These are phyloP conservation scores for Colletotrichum trifolii DNA, from an alignment of 2,329 filamentous ascomycete species.

Conservation along the genomic window DNA sequence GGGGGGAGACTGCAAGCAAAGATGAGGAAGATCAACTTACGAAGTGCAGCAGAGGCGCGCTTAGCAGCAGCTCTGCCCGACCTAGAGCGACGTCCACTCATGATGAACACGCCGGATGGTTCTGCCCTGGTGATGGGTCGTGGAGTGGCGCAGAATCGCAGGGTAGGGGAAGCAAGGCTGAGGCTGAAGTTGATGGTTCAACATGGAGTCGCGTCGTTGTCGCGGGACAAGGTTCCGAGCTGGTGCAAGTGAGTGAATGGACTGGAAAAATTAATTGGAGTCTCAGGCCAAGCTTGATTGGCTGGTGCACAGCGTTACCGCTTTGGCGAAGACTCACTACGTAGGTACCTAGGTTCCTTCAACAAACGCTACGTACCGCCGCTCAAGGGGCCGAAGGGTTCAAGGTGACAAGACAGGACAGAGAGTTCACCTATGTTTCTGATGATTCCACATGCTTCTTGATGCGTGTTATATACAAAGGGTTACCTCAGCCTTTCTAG, in stretches of 20 bases:
- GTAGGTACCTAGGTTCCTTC: no score
- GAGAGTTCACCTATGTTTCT: no score
- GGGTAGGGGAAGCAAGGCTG: constrained; percentile 23
- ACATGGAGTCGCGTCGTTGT: constrained; percentile 32
- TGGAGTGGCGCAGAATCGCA: constrained; percentile 4
- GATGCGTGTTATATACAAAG: no score
- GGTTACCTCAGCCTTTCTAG: no score
- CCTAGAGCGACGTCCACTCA: constrained; percentile 44
- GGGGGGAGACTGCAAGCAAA: neutral
- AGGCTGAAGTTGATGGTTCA: constrained; percentile 10
- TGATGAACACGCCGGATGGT: neutral
- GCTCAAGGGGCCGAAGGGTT: no score
- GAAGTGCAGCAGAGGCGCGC: constrained; percentile 63
- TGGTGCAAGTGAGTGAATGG: neutral
- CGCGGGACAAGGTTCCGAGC: constrained; percentile 29
- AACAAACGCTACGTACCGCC: no score
- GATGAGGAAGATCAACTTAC: constrained; percentile 48
- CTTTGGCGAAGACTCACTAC: no score
- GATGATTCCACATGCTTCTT: no score
- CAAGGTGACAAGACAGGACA: no score
- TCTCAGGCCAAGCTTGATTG: neutral
- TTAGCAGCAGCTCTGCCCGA: constrained; percentile 65
- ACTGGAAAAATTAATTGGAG: constrained; percentile 30
- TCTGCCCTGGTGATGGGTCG: constrained; percentile 1
- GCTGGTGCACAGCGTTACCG: no score